Conservation (phyloP, 2,329 filamentous ascomycete species). For the Kalaharituber pfeilii region DNA sequence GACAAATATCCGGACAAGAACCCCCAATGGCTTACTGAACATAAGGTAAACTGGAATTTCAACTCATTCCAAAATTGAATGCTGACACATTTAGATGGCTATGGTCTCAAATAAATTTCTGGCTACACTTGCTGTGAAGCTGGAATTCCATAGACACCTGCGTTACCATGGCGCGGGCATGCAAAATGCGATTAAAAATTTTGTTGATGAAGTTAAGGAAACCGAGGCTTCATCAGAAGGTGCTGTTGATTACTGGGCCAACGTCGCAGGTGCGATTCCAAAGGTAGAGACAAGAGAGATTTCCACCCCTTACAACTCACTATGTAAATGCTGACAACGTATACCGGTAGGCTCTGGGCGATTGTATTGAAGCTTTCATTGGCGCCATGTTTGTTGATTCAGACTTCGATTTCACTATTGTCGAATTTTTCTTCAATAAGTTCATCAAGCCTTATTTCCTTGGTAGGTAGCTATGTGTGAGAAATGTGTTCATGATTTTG, state of each 20-base stretch:
- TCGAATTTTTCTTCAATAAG: constrained; percentile 58
- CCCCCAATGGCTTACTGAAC: constrained; percentile 92
- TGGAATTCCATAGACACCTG: constrained; percentile 62
- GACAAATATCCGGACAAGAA: constrained; percentile 58
- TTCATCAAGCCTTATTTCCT: constrained; percentile 63
- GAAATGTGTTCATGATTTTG: not conserved
- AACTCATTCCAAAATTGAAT: constrained; percentile 3
- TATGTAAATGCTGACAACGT: not conserved
- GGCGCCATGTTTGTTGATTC: constrained; percentile 88
- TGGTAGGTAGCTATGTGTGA: constrained; percentile 76
- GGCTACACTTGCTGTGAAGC: constrained; percentile 57
- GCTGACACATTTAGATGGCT: constrained; percentile 49
- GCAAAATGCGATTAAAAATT: constrained; percentile 31
- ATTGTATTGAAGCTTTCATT: constrained; percentile 75
- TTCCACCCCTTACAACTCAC: too few relatives aligned
- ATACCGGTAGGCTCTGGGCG: constrained; percentile 49
- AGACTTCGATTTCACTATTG: constrained; percentile 53
- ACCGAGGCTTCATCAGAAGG: constrained; percentile 39
- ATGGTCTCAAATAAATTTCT: constrained; percentile 97
- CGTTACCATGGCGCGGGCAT: constrained; percentile 37
- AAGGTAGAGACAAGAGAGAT: constrained; percentile 39
- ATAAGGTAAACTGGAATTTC: constrained; percentile 42
- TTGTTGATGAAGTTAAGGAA: constrained; percentile 35
- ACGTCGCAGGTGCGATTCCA: constrained; percentile 41
- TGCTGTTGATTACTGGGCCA: constrained; percentile 51